Evolutionary conservation across 2,329 filamentous ascomycete species (phyloP), one percentile per base, ranked within the genome.

Genomic region (Colletotrichum australisinense): DNA sequence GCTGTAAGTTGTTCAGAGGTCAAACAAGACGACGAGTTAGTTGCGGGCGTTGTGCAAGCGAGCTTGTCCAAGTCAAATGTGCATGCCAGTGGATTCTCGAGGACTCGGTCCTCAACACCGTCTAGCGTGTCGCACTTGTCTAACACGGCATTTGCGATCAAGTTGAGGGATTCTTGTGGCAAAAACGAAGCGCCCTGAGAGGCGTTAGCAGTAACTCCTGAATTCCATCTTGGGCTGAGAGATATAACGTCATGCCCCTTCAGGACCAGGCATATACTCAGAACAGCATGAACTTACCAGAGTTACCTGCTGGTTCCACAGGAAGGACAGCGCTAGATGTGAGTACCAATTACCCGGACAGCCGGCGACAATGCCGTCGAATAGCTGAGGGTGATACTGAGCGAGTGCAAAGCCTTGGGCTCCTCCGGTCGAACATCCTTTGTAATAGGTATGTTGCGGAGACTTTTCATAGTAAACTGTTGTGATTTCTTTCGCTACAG

Each of bases 341-440:
- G 66, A 72, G 26, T 69, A 72, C 66, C 69, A 72, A n/a, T 69
- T 69, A 0, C 69, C 69, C 6, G 65, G 69, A 14, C 69, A 69
- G 14, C 69, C 69, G 0, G 69, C 65, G 0, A 38, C 42, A 5
- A 72, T 69, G 0, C 66, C 69, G 32, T 64, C 69, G 16, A 72
- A 69, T 11, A 72, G 32, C 0, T 49, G 58, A 11, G 66, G 69
- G 9, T 72, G 65, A 5, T 38, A 60, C 24, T 72, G 57, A 4
- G 69, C 69, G 49, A 72, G 38, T 0, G 69, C 65, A 3, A 72
- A 72, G 0, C 64, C 64, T 42, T 68, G 58, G 11, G 64, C 64
- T 9, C 69, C 64, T 7, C 69, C 69, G 5, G 69, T 72, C 7
- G 69, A 72, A 57, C 69, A 68, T 11, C 69, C 69, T 4, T 68